Conservation (phyloP, 768 basidiomycete genomes). For the Ramaria rubella region DNA sequence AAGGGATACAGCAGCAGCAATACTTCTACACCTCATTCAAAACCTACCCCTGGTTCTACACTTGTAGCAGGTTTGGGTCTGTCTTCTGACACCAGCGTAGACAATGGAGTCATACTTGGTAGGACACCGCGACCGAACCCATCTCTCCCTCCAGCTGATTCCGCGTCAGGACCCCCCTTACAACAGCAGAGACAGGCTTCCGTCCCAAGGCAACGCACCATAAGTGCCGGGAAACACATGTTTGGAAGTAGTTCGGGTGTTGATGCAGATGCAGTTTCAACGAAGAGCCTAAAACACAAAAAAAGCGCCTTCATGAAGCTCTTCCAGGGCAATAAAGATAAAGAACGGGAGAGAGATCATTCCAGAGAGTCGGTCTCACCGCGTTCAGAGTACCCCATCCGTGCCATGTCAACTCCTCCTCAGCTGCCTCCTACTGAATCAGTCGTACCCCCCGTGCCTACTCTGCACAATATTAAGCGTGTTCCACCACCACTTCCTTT, state of each 20-base stretch:
- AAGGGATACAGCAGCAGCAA: not conserved
- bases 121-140: not conserved
- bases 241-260: not conserved
- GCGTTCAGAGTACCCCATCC: not conserved
- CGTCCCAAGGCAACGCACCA: conserved; percentile 7
- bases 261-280: conserved; percentile 15
- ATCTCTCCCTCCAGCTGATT: not conserved
- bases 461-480: conserved; percentile 1
- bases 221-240: not conserved
- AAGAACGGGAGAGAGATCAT: conserved; percentile 25
- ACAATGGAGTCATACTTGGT: not conserved
- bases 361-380: not conserved
- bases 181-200: not conserved
- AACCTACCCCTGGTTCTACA: not conserved
- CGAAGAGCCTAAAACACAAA: conserved; percentile 60
- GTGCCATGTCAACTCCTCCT: conserved; percentile 1
- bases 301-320: conserved; percentile 79
- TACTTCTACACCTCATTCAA: not conserved
- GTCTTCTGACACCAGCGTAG: not conserved
- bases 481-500: conserved; percentile 2
- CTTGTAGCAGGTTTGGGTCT: conserved; percentile 9
- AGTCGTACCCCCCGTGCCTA: not conserved
- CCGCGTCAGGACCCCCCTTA: not conserved
- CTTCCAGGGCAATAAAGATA: conserved; percentile 49
- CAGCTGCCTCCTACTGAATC: not conserved